These are phyloP conservation scores for Melastoma candidum DNA, from an alignment of 441 rosid species.

Conservation along the genomic window DNA sequence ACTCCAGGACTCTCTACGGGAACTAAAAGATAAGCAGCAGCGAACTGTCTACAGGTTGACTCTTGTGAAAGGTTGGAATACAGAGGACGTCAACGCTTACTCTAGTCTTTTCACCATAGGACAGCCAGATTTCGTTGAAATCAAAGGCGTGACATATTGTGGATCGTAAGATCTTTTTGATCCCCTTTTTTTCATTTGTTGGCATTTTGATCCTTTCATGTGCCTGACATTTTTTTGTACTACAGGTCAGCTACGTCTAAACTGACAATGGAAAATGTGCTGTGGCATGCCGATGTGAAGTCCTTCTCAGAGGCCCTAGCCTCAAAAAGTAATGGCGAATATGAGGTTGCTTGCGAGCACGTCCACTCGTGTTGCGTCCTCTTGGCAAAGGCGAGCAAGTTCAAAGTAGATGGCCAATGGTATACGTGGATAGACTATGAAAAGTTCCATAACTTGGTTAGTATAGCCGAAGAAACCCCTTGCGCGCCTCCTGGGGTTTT, in stretches of 20 bases:
- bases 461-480: constrained; percentile 12
- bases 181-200: constrained; percentile 1
- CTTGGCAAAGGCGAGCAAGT: constrained; percentile 70
- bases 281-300: constrained; percentile 91
- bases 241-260: constrained; percentile 82
- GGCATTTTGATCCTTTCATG: not conserved
- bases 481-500: not conserved
- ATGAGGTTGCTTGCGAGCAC: constrained; percentile 94
- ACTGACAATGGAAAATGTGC: constrained; percentile 92
- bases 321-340: constrained; percentile 59
- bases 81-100: constrained; percentile 83
- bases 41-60: constrained; percentile 87
- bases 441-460: constrained; percentile 83
- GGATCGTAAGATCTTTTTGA: constrained; percentile 54
- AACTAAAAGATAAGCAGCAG: constrained; percentile 74
- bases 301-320: constrained; percentile 80
- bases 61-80: constrained; percentile 92
- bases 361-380: constrained; percentile 95
- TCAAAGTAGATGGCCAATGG: constrained; percentile 78
- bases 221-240: constrained; percentile 1
- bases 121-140: constrained; percentile 87
- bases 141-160: constrained; percentile 89
- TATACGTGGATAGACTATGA: constrained; percentile 93
- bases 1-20: constrained; percentile 66
- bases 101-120: constrained; percentile 74